A percentile compares a stretch with the other conserved stretches of the same genome.
phyloP scores from a whole-genome alignment of 257 asterid species.

The Capsicum baccatum region DNA sequence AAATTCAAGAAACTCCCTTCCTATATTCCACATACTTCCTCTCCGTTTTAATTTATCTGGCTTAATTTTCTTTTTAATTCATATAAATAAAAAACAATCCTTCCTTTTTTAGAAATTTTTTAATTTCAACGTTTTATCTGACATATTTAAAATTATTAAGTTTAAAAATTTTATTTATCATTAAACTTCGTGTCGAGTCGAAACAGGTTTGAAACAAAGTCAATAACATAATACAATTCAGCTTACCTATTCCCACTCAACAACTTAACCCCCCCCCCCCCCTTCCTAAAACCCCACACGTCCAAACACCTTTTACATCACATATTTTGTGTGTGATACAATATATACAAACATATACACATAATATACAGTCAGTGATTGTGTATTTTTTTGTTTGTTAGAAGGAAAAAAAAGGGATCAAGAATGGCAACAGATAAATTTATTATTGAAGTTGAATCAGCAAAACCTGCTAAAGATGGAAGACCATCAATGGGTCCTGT shows the following conservation, averaged over 20 bases:
- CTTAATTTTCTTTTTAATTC: too few species aligned
- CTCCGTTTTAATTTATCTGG: too few species aligned
- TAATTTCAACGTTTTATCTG: too few species aligned
- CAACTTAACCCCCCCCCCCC: not conserved
- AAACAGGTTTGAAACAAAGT: too few species aligned
- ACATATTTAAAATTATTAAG: too few species aligned
- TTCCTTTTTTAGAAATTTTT: too few species aligned
- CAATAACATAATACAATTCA: not conserved
- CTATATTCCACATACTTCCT: too few species aligned
- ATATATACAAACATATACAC: not conserved
- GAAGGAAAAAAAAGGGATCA: conserved; percentile 24
- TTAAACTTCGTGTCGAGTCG: too few species aligned
- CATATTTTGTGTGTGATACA: not conserved
- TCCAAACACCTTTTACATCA: not conserved
- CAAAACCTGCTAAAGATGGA: conserved; percentile 67
- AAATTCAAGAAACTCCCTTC: not conserved
- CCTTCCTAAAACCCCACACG: not conserved
- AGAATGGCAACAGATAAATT: conserved; percentile 53
- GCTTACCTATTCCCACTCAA: not conserved
- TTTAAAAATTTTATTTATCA: too few species aligned
- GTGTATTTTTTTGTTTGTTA: not conserved
- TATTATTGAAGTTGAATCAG: conserved; percentile 76
- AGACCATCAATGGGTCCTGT: conserved; percentile 87
- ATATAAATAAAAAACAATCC: too few species aligned
- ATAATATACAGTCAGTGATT: not conserved